Evolutionary conservation across 345 rosid species (phyloP).

Genomic region (Durio zibethinus): DNA sequence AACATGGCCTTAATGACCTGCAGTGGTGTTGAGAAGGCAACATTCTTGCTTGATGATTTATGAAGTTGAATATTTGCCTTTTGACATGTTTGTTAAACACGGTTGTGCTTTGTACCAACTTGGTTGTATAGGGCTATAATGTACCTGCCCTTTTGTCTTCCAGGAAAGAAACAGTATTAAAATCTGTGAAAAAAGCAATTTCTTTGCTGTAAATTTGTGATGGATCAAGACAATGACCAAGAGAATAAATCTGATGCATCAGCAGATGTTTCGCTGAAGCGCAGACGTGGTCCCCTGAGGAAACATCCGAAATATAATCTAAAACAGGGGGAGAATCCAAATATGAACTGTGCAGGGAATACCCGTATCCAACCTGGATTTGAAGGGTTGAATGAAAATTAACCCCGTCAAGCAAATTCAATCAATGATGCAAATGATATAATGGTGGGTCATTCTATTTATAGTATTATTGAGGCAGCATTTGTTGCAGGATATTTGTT

Average conservation of each 20-base stretch:
- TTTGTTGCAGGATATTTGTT: conserved; percentile 85
- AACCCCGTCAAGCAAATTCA: conserved; percentile 32
- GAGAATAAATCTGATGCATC: conserved; percentile 37
- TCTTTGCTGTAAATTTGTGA: background rate
- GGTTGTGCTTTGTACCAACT: background rate
- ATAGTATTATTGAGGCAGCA: conserved; percentile 64
- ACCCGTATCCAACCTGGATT: conserved; percentile 33
- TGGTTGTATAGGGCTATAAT: background rate
- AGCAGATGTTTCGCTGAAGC: conserved; percentile 46
- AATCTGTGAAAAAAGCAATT: background rate
- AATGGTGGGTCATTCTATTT: conserved; percentile 66
- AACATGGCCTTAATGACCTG: background rate
- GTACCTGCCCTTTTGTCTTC: background rate
- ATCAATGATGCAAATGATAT: conserved; percentile 26
- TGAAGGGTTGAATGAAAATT: conserved; percentile 29
- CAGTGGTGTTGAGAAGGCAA: background rate
- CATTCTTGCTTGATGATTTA: background rate
- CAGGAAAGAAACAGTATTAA: background rate
- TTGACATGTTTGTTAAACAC: background rate
- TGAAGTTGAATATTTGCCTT: background rate
- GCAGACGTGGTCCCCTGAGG: conserved; percentile 87
- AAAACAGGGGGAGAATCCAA: conserved; percentile 20
- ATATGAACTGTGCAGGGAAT: conserved; percentile 29
- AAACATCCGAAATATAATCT: conserved; percentile 41
- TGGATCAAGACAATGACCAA: conserved; percentile 20